phyloP scores from a whole-genome alignment of 1,139 yeast species.

The Eremothecium gossypii region DNA sequence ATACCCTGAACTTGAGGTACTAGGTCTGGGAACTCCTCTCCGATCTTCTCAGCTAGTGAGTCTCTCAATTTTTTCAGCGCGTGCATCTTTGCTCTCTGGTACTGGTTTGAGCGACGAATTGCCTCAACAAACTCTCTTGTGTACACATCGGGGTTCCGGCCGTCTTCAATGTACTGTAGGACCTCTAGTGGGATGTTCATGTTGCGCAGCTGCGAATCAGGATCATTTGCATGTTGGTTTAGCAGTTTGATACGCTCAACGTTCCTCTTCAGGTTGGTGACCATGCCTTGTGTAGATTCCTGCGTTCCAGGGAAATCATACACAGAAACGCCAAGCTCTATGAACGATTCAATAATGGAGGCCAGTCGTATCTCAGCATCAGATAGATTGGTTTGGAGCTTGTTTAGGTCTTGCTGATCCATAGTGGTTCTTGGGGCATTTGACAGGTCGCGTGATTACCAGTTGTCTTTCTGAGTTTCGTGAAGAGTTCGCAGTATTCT shows the following conservation, averaged over 20 bases:
- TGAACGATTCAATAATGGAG: constrained; percentile 69
- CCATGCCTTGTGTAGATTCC: constrained; percentile 49
- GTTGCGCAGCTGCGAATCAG: constrained; percentile 29
- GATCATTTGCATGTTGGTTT: constrained; percentile 26
- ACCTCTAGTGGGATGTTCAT: constrained; percentile 68
- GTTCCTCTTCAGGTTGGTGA: constrained; percentile 32
- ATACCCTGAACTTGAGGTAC: constrained; percentile 44
- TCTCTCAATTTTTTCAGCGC: constrained; percentile 54
- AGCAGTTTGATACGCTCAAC: constrained; percentile 29
- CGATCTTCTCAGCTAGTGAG: constrained; percentile 58
- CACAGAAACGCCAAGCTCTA: constrained; percentile 82
- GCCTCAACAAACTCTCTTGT: constrained; percentile 94
- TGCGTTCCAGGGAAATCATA: constrained; percentile 89
- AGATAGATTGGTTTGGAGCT: constrained; percentile 35
- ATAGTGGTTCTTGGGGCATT: neutral
- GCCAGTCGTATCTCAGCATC: constrained; percentile 53
- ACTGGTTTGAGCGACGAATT: constrained; percentile 79
- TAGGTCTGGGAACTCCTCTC: constrained; percentile 70
- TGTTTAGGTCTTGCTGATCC: constrained; percentile 11
- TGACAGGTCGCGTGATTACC: neutral
- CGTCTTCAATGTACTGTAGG: constrained; percentile 81
- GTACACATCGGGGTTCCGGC: constrained; percentile 93
- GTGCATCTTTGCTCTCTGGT: constrained; percentile 70
- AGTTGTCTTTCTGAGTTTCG: neutral
- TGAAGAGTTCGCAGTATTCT: no score